Evolutionary conservation across 2,329 filamentous ascomycete species (phyloP).

Genomic region (Ophiosphaerella herpotricha): DNA sequence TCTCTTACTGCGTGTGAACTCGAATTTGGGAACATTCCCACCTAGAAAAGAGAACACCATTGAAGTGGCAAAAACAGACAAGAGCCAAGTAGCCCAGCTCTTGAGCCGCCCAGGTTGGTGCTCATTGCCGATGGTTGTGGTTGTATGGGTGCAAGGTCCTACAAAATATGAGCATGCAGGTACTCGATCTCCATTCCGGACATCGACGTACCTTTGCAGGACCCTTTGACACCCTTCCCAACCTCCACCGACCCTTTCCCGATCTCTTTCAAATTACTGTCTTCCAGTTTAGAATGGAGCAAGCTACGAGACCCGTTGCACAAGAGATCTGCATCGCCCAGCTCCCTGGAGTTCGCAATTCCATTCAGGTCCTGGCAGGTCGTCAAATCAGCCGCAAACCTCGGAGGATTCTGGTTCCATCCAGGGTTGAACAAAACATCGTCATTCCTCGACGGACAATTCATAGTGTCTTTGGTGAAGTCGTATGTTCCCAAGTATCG

Average conservation of each 20-base stretch:
- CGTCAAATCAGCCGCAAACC: constrained; percentile 37
- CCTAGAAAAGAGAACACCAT: constrained; percentile 24
- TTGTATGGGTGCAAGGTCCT: constrained; percentile 40
- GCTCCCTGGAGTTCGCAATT: constrained; percentile 36
- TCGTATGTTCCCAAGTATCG: not conserved
- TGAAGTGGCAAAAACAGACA: constrained; percentile 34
- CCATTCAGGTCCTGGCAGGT: constrained; percentile 38
- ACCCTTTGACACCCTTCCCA: constrained; percentile 36
- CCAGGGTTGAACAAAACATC: constrained; percentile 29
- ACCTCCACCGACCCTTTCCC: constrained; percentile 13
- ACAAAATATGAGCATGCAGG: constrained; percentile 10
- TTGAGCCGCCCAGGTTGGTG: constrained; percentile 18
- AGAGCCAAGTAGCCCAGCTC: constrained; percentile 28
- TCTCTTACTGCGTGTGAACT: constrained; percentile 15
- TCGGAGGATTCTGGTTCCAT: constrained; percentile 39
- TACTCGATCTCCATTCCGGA: not conserved
- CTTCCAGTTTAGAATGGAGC: constrained; percentile 17
- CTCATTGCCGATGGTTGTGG: constrained; percentile 19
- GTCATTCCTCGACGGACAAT: constrained; percentile 38
- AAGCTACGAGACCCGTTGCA: constrained; percentile 15
- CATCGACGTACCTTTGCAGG: constrained; percentile 16
- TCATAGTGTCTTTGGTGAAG: constrained; percentile 21
- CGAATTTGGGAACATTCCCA: constrained; percentile 11
- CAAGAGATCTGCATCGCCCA: constrained; percentile 29
- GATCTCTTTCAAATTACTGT: constrained; percentile 20